Evolutionary conservation across 2,329 filamentous ascomycete species (phyloP).

Genomic region (Colletotrichum lentis): DNA sequence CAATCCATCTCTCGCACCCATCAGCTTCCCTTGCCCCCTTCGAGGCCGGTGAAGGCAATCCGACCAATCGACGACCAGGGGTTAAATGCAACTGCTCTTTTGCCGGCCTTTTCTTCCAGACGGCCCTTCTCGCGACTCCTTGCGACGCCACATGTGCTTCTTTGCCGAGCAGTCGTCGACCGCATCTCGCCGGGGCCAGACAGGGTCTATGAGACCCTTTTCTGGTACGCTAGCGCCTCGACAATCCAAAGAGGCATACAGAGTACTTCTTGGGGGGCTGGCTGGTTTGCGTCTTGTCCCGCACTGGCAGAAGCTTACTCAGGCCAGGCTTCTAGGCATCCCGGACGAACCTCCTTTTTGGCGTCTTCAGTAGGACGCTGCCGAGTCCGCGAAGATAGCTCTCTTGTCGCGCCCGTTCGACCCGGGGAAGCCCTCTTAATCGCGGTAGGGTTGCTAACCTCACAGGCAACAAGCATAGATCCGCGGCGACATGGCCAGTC

Average conservation of each 20-base stretch:
- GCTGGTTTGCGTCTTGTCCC: constrained; percentile 6
- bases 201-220: constrained; percentile 15
- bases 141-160: constrained; percentile 36
- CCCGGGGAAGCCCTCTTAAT: not conserved
- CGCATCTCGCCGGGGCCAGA: constrained; percentile 18
- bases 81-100: constrained; percentile 42
- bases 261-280: not conserved
- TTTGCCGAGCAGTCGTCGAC: constrained; percentile 2
- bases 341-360: not conserved
- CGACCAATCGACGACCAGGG: constrained; percentile 38
- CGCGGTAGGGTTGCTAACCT: not conserved
- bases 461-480: not conserved
- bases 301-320: constrained; percentile 28
- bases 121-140: constrained; percentile 40
- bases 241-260: not conserved
- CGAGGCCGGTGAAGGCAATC: not conserved
- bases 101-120: constrained; percentile 42
- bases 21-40: constrained; percentile 17
- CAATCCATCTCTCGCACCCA: constrained; percentile 10
- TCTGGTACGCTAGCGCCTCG: constrained; percentile 27
- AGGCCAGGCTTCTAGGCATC: not conserved
- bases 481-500: not conserved
- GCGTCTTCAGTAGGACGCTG: not conserved
- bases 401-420: not conserved
- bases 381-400: not conserved